Evolutionary conservation across 2,329 filamentous ascomycete genomes (phyloP).

Genomic region (Colletotrichum somersetense): DNA sequence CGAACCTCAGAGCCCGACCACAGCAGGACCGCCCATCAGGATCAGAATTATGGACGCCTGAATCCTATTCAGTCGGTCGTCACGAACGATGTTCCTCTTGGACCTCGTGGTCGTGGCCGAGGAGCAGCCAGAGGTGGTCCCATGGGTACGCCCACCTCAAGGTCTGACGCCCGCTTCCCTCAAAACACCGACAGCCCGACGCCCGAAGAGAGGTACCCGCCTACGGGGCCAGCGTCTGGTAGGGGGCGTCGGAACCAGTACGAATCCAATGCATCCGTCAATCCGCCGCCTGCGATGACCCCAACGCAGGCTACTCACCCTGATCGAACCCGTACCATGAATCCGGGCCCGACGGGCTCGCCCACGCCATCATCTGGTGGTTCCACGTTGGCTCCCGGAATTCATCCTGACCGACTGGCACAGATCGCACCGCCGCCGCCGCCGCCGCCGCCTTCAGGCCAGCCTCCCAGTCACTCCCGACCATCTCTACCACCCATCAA

Average conservation of each 20-base stretch:
- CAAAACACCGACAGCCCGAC: constrained; percentile 56
- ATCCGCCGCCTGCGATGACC: constrained; percentile 29
- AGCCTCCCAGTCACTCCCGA: constrained; percentile 46
- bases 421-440: constrained; percentile 59
- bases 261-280: constrained; percentile 28
- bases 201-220: constrained; percentile 62
- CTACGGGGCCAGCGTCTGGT: constrained; percentile 66
- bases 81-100: constrained; percentile 64
- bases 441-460: constrained; percentile 49
- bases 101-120: constrained; percentile 65
- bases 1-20: constrained; percentile 64
- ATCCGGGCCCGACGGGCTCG: constrained; percentile 33
- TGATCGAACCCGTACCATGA: constrained; percentile 35
- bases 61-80: constrained; percentile 62
- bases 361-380: constrained; percentile 44
- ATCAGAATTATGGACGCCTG: constrained; percentile 73
- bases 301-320: constrained; percentile 34
- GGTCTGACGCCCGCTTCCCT: constrained; percentile 59
- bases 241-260: constrained; percentile 54
- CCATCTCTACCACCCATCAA: constrained; percentile 49
- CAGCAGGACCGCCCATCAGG: constrained; percentile 64
- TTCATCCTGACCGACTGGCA: constrained; percentile 65
- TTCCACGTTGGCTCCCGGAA: constrained; percentile 49
- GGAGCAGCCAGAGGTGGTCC: constrained; percentile 55
- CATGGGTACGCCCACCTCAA: constrained; percentile 53